phyloP scores from a whole-genome alignment of 1,284 basidiomycete genomes.

The Ganoderma lucidum region DNA sequence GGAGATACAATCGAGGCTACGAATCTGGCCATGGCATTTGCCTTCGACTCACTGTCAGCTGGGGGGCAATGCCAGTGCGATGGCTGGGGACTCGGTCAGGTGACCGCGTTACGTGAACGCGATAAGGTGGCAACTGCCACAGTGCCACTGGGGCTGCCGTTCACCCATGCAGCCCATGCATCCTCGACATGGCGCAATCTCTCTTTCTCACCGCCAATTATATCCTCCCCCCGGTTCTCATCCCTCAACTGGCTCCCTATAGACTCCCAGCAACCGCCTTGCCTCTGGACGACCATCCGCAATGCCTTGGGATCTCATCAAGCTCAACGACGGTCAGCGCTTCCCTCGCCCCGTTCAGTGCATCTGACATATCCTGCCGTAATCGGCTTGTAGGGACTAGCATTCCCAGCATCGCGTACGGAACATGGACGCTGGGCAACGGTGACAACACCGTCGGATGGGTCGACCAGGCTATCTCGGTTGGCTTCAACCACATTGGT shows the following conservation, averaged over 20 bases:
- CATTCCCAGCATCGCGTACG: conserved; percentile 65
- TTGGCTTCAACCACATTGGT: conserved; percentile 44
- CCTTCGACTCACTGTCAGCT: background rate
- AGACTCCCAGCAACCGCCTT: conserved; percentile 2
- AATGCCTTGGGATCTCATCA: conserved; percentile 59
- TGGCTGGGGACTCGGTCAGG: background rate
- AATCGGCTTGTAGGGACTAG: conserved; percentile 42
- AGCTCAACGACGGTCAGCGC: conserved; percentile 60
- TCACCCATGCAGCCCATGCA: background rate
- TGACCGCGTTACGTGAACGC: conserved; percentile 4
- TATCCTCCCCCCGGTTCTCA: background rate
- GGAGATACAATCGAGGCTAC: background rate
- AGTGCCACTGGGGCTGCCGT: background rate
- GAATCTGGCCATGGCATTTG: background rate
- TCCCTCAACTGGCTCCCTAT: background rate
- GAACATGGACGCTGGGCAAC: conserved; percentile 58
- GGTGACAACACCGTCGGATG: conserved; percentile 43
- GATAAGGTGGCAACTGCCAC: background rate
- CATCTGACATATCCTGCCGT: background rate
- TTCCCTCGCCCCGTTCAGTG: conserved; percentile 1
- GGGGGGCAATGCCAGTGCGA: no score
- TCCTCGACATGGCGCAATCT: conserved; percentile 19
- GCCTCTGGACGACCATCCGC: conserved; percentile 23
- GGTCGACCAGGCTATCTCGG: conserved; percentile 42
- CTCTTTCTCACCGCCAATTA: conserved; percentile 15